Conservation (phyloP, 768 basidiomycete genomes). For the Panellus pusillus region DNA sequence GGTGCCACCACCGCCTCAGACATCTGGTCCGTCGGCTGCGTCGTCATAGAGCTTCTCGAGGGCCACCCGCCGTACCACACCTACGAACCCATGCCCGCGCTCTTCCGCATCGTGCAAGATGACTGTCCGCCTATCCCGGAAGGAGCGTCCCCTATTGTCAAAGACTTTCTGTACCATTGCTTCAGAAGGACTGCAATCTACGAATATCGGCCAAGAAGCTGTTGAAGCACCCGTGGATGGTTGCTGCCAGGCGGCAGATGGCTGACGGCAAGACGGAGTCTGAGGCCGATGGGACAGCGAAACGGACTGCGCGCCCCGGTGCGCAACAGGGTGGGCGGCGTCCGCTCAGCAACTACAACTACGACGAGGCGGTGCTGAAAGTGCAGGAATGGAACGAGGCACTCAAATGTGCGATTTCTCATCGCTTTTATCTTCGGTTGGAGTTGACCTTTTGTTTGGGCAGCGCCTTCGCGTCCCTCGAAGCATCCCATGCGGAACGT, state of each 20-base stretch:
- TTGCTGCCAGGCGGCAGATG: conserved; percentile 77
- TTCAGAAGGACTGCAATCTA: conserved; percentile 98
- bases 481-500: conserved; percentile 54
- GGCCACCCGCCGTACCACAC: conserved; percentile 95
- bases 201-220: conserved; percentile 94
- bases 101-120: conserved; percentile 98
- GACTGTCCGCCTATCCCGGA: conserved; percentile 97
- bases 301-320: conserved; percentile 35
- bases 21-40: conserved; percentile 97
- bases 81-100: conserved; percentile 96
- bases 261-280: conserved; percentile 35
- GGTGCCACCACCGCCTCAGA: conserved; percentile 97
- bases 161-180: conserved; percentile 95
- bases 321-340: conserved; percentile 28
- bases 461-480: conserved; percentile 74
- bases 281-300: conserved; percentile 35
- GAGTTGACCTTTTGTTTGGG: conserved; percentile 6
- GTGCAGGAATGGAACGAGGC: conserved; percentile 99
- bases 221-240: conserved; percentile 95
- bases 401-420: conserved; percentile 66
- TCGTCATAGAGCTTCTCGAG: conserved; percentile 93
- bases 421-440: conserved; percentile 6
- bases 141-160: conserved; percentile 90
- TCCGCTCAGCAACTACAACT: conserved; percentile 78
- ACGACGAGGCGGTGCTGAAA: conserved; percentile 89